phyloP scores from a whole-genome alignment of 371 early-diverging fungal species.

The Amoeboaphelidium occidentale region DNA sequence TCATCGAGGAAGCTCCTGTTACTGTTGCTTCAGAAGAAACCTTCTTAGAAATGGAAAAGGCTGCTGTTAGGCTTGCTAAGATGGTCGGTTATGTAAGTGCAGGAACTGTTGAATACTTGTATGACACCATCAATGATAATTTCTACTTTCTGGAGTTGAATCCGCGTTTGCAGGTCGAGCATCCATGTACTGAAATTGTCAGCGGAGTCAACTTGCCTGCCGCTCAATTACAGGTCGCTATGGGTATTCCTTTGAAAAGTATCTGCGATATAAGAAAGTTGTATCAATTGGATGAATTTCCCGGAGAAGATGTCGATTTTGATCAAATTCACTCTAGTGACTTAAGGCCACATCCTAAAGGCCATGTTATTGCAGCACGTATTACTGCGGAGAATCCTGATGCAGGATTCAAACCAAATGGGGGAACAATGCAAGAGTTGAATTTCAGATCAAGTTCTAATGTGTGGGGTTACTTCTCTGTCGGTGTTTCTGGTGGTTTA shows the following conservation, averaged over 20 bases:
- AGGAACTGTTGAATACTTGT: conserved; percentile 89
- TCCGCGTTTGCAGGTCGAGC: conserved; percentile 97
- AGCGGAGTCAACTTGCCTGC: conserved; percentile 93
- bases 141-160: conserved; percentile 96
- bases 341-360: conserved; percentile 76
- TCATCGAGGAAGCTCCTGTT: conserved; percentile 86
- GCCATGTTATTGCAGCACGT: conserved; percentile 93
- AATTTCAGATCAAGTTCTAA: conserved; percentile 81
- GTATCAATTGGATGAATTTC: conserved; percentile 41
- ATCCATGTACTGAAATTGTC: conserved; percentile 96
- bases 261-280: conserved; percentile 84
- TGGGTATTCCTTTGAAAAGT: conserved; percentile 84
- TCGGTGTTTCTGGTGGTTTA: conserved; percentile 74
- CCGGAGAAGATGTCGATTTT: conserved; percentile 64
- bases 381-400: conserved; percentile 99
- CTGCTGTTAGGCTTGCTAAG: conserved; percentile 81
- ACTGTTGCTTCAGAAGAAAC: conserved; percentile 60
- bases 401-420: conserved; percentile 91
- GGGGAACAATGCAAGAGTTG: conserved; percentile 82
- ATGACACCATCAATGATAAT: conserved; percentile 50
- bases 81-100: conserved; percentile 86
- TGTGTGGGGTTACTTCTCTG: conserved; percentile 97
- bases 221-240: conserved; percentile 89
- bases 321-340: conserved; percentile 48
- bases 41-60: conserved; percentile 74